Evolutionary conservation across 2,329 filamentous ascomycete species (phyloP), one percentile per base, ranked within the genome.

Genomic region (Aspergillus spinulosporus): DNA sequence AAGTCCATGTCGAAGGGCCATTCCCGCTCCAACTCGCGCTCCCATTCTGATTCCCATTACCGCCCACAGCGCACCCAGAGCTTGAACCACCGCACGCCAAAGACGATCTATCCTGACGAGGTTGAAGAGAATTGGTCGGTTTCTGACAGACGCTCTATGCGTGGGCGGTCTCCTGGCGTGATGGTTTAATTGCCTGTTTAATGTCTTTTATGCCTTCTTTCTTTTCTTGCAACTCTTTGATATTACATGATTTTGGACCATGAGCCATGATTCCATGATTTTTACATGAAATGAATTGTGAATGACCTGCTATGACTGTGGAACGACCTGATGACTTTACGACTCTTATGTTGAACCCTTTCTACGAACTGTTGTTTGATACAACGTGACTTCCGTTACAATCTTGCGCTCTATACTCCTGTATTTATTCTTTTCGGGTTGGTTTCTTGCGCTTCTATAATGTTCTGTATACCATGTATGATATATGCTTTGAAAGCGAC

Each of bases 1-100:
- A 36, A 76, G 76, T 21, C 66, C 69, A 6, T 81, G 82, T 40
- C 37, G 8, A 45, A 40, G 36, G 32, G 50, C 8, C 14, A 32
- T 49, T 29, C 15, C 14, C 21, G 28, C 9, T 8, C 12, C 15
- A 8, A n/a, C 15, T 21, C 21, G 21, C 28, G 43, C 12, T 42
- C 36, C 12, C 14, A 4, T 34, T 29, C 43, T 46, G 5, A 15
- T 5, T 21, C n/a, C 3, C 39, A 48, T 12, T 44, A 82, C 80
- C 36, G 31, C 14, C 37, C 45, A n/a, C 61, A 61, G 9, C 66
- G 68, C 1, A 52, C 62, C 28, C 64, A 60, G 46, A 71, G 68
- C 49, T 59, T 70, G 6, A 32, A 49, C 9, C 46, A 62, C 5
- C 32, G 43, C 32, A 52, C 48, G 1, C 54, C 60, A 29, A 58